Conservation (phyloP, 768 basidiomycete species). For the Gymnopilus junonius region DNA sequence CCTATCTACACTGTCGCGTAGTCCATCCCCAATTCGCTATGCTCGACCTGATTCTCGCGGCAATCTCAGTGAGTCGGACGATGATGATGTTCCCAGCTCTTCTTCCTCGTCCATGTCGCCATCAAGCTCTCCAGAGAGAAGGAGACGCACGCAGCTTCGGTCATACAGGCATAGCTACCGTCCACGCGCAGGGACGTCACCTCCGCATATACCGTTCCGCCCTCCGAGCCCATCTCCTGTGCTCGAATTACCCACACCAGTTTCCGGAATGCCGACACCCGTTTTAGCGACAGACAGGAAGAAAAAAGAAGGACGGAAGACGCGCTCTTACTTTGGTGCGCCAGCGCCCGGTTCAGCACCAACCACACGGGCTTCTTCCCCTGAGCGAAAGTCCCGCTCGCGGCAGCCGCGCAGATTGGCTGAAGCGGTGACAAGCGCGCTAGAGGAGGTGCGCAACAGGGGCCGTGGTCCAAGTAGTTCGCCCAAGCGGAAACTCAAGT, state of each 20-base stretch:
- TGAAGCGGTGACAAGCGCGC: conserved; percentile 23
- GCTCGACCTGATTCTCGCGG: conserved; percentile 35
- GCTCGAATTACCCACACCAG: not conserved
- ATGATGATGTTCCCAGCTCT: conserved; percentile 10
- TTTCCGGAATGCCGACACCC: too few species aligned
- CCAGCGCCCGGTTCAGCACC: conserved; percentile 17
- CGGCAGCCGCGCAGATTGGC: conserved; percentile 23
- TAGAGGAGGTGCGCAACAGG: conserved; percentile 17
- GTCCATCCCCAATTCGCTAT: conserved; percentile 39
- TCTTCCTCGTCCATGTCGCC: conserved; percentile 5
- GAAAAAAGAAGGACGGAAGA: conserved; percentile 18
- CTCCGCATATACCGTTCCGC: conserved; percentile 23
- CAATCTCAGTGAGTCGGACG: conserved; percentile 19
- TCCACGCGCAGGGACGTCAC: conserved; percentile 17
- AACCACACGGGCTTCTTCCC: conserved; percentile 23
- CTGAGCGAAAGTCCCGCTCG: conserved; percentile 28
- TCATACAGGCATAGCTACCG: conserved; percentile 31
- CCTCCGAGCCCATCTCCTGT: not conserved
- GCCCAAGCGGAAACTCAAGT: conserved; percentile 8
- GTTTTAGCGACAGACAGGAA: conserved; percentile 1
- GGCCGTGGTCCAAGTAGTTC: conserved; percentile 9
- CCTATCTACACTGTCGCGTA: conserved; percentile 24
- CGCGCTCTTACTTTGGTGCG: conserved; percentile 21
- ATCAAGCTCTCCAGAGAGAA: conserved; percentile 4
- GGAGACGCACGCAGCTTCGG: conserved; percentile 27